Conservation (phyloP, 73 alveolate genomes). For the Tetrahymena thermophila region DNA sequence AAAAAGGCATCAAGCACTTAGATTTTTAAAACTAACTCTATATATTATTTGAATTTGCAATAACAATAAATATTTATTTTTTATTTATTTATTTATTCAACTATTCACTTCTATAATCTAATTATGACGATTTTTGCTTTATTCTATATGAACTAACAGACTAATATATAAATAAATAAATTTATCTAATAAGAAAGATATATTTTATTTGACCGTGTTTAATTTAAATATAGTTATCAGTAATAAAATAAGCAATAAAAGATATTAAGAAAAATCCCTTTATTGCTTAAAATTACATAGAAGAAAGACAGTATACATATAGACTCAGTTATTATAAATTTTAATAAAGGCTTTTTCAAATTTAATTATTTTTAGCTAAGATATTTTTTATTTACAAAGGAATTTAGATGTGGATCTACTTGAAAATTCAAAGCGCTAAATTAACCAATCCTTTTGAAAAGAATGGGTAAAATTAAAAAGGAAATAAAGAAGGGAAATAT, state of each 20-base stretch:
- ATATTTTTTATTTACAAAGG: background rate
- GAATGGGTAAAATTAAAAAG: background rate
- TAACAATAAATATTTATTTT: too few species aligned
- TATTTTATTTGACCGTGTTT: too few species aligned
- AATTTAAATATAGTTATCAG: too few species aligned
- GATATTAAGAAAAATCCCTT: too few species aligned
- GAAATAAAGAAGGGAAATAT: background rate
- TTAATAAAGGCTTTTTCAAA: background rate
- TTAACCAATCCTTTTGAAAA: background rate
- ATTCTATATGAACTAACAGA: too few species aligned
- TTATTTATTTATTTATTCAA: background rate
- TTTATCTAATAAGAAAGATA: too few species aligned
- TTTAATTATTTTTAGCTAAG: background rate
- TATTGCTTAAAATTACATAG: background rate
- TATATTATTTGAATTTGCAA: background rate
- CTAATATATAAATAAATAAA: too few species aligned
- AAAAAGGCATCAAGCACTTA: too few species aligned
- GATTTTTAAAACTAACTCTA: background rate
- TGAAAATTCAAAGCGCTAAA: background rate
- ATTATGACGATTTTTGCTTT: background rate
- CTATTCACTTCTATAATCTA: background rate
- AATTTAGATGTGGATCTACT: background rate
- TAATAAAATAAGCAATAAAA: too few species aligned
- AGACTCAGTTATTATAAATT: background rate
- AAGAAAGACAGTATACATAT: background rate